phyloP scores from a whole-genome alignment of 306 rosid species.

The cucumber (Cucumis sativus) region DNA sequence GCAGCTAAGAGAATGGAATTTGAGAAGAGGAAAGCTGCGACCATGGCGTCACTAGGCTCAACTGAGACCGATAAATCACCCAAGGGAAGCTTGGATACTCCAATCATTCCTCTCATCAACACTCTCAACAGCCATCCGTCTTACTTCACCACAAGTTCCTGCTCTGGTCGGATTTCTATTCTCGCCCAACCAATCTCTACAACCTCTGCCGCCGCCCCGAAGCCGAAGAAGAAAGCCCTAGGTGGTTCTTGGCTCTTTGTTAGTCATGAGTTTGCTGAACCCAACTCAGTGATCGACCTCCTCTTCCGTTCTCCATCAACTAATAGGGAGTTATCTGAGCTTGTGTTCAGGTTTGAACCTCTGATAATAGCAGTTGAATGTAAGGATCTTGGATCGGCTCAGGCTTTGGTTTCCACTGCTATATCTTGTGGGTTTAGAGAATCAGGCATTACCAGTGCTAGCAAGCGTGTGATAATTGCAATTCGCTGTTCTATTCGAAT shows the following conservation, averaged over 20 bases:
- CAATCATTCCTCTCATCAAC: constrained; percentile 66
- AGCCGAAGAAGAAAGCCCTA: constrained; percentile 58
- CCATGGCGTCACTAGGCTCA: constrained; percentile 45
- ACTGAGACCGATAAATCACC: constrained; percentile 66
- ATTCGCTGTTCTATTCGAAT: constrained; percentile 79
- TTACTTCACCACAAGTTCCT: constrained; percentile 89
- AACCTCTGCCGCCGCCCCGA: not conserved
- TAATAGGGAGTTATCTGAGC: constrained; percentile 23
- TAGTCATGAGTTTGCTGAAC: constrained; percentile 63
- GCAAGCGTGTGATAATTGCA: constrained; percentile 73
- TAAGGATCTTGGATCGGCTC: constrained; percentile 61
- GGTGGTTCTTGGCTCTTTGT: constrained; percentile 85
- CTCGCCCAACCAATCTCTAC: constrained; percentile 50
- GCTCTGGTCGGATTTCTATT: constrained; percentile 85
- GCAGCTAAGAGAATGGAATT: constrained; percentile 39
- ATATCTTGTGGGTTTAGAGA: constrained; percentile 86
- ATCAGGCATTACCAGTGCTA: constrained; percentile 65
- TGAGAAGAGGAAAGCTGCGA: constrained; percentile 63
- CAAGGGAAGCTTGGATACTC: constrained; percentile 61
- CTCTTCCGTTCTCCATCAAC: constrained; percentile 37
- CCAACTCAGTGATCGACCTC: constrained; percentile 44
- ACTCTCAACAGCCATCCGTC: constrained; percentile 47
- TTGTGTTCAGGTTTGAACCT: constrained; percentile 87
- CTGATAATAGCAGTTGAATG: constrained; percentile 82
- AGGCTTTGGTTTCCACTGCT: constrained; percentile 61